These are phyloP conservation scores for Akanthomyces uredinophilus DNA, from an alignment of 2,329 filamentous ascomycete genomes.

Conservation along the genomic window DNA sequence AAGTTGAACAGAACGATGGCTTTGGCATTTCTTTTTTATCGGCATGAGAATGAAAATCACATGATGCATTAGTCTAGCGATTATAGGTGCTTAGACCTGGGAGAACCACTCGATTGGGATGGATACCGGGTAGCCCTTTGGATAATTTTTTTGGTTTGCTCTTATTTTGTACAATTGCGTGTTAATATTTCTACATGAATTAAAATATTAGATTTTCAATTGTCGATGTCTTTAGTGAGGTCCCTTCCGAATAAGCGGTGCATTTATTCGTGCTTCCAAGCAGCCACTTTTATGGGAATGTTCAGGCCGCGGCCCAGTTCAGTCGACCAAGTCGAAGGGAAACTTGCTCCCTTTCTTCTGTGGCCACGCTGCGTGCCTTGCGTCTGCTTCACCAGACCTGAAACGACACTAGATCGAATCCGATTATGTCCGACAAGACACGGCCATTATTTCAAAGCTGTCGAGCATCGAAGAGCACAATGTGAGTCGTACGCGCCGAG, in stretches of 20 bases:
- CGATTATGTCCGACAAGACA: too few species aligned
- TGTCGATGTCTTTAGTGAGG: not conserved
- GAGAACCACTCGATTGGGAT: not conserved
- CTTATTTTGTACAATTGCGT: not conserved
- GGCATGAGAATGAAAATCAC: not conserved
- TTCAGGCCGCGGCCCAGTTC: too few species aligned
- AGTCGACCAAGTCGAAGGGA: rapidly evolving
- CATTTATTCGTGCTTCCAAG: too few species aligned
- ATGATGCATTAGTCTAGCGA: constrained; percentile 7
- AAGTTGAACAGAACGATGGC: not conserved
- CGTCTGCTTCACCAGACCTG: too few species aligned
- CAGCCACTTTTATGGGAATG: too few species aligned
- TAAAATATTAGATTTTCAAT: not conserved
- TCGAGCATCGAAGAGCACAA: too few species aligned
- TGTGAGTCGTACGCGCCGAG: too few species aligned
- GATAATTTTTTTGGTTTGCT: not conserved
- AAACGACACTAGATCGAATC: too few species aligned
- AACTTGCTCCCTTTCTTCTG: too few species aligned
- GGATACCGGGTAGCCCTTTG: not conserved
- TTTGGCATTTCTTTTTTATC: not conserved
- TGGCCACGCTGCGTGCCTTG: too few species aligned
- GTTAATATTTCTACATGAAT: not conserved
- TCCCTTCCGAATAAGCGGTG: too few species aligned
- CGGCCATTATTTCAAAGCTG: too few species aligned
- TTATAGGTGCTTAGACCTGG: not conserved